These are phyloP conservation scores for Ceriops decandra DNA, from an alignment of 345 rosid genomes.

Conservation along the genomic window DNA sequence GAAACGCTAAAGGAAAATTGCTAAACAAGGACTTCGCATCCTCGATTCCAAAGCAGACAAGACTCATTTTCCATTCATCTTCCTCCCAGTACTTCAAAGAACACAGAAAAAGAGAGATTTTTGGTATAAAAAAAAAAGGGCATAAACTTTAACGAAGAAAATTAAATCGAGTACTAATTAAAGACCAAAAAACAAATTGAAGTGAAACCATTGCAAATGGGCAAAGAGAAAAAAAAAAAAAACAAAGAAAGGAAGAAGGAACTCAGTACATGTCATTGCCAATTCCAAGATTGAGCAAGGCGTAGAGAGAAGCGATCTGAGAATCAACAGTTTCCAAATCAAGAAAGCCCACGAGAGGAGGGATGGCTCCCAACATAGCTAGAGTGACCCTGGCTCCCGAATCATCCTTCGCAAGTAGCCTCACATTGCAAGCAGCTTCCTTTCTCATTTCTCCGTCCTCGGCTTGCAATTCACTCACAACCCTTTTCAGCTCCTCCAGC, in stretches of 20 bases:
- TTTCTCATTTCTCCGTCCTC: slow-evolving; percentile 32
- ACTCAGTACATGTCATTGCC: slow-evolving; percentile 62
- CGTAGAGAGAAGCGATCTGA: slow-evolving; percentile 75
- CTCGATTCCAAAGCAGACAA: slow-evolving; percentile 7
- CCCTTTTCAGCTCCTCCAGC: slow-evolving; percentile 58
- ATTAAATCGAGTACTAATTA: not conserved
- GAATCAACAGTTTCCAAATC: slow-evolving; percentile 46
- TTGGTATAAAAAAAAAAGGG: not conserved
- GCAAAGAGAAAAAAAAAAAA: not conserved
- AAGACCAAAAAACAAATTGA: not conserved
- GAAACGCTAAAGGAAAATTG: slow-evolving; percentile 11
- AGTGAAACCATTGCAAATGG: not conserved
- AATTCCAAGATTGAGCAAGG: slow-evolving; percentile 86
- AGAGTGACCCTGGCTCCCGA: slow-evolving; percentile 62
- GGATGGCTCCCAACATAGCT: slow-evolving; percentile 91
- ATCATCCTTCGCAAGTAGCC: slow-evolving; percentile 76
- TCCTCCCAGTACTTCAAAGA: not conserved
- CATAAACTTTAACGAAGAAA: not conserved
- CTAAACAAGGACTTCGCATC: slow-evolving; percentile 17
- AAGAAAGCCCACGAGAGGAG: slow-evolving; percentile 86
- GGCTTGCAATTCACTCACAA: slow-evolving; percentile 57
- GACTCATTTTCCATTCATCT: not conserved
- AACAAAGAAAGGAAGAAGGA: not conserved
- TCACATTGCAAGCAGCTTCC: slow-evolving; percentile 55
- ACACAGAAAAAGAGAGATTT: no score